phyloP scores from a whole-genome alignment of 495 filamentous ascomycete species.

The Hypomontagnella submonticulosa region DNA sequence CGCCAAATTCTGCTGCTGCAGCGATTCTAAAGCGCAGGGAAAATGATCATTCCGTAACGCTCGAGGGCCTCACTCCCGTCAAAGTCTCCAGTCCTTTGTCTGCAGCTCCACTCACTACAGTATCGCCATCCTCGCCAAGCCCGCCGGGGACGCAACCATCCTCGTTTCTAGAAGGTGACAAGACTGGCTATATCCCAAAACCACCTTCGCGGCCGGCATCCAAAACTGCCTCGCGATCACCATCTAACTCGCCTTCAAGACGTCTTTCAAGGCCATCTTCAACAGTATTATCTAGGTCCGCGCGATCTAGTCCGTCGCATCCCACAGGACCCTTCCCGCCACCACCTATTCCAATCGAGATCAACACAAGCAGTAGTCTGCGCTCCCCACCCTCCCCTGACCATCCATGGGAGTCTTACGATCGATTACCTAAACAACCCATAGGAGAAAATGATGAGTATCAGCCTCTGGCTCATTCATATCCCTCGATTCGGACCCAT shows the following conservation, averaged over 20 bases:
- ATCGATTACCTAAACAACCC: slow-evolving; percentile 27
- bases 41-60: slow-evolving; percentile 42
- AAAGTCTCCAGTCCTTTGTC: slow-evolving; percentile 42
- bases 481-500: slow-evolving; percentile 41
- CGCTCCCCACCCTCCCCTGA: slow-evolving; percentile 30
- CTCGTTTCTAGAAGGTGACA: slow-evolving; percentile 19
- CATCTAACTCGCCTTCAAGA: slow-evolving; percentile 28
- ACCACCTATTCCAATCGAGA: slow-evolving; percentile 46
- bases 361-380: slow-evolving; percentile 38
- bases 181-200: slow-evolving; percentile 3
- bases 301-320: slow-evolving; percentile 39
- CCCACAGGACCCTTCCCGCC: slow-evolving; percentile 42
- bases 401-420: slow-evolving; percentile 42
- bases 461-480: slow-evolving; percentile 25
- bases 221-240: slow-evolving; percentile 15
- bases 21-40: slow-evolving; percentile 51
- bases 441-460: slow-evolving; percentile 35
- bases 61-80: slow-evolving; percentile 40
- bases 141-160: slow-evolving; percentile 19
- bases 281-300: slow-evolving; percentile 24
- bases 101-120: slow-evolving; percentile 27
- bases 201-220: slow-evolving; percentile 19
- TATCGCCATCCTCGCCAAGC: slow-evolving; percentile 20
- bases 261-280: slow-evolving; percentile 39
- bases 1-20: slow-evolving; percentile 43